Evolutionary conservation across 139 green algal genomes (phyloP).

Genomic region (Eudorina sp.): DNA sequence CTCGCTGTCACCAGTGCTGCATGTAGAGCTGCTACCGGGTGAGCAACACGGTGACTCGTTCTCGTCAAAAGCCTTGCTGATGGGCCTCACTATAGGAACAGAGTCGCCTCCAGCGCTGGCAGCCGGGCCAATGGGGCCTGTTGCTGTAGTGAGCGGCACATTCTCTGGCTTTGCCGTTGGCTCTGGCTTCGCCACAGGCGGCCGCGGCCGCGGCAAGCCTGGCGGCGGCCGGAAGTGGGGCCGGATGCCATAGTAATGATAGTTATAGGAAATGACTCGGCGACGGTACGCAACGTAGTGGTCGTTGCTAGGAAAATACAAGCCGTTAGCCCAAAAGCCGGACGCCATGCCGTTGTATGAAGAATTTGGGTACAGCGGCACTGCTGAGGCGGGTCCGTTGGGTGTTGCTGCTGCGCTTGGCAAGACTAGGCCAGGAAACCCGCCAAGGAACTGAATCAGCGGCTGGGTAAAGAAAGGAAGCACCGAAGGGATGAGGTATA

Average conservation of each 20-base stretch:
- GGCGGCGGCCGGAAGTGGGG: background rate
- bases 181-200: background rate
- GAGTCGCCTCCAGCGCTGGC: background rate
- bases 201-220: background rate
- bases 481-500: background rate
- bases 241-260: conserved; percentile 28
- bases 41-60: background rate
- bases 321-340: conserved; percentile 17
- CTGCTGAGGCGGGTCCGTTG: background rate
- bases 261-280: conserved; percentile 23
- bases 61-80: background rate
- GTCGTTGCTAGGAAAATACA: conserved; percentile 1
- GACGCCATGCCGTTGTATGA: background rate
- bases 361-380: background rate
- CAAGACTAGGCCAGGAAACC: background rate
- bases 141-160: background rate
- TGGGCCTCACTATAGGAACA: background rate
- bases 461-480: background rate
- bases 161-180: background rate
- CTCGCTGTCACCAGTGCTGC: conserved; percentile 23
- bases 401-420: background rate
- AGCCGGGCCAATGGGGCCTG: background rate
- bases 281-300: conserved; percentile 22
- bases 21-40: background rate
- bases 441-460: background rate